A percentile compares a stretch with the other conserved stretches of the same genome.
phyloP scores from a whole-genome alignment of 2,329 filamentous ascomycete genomes.

The Fusarium sp. region DNA sequence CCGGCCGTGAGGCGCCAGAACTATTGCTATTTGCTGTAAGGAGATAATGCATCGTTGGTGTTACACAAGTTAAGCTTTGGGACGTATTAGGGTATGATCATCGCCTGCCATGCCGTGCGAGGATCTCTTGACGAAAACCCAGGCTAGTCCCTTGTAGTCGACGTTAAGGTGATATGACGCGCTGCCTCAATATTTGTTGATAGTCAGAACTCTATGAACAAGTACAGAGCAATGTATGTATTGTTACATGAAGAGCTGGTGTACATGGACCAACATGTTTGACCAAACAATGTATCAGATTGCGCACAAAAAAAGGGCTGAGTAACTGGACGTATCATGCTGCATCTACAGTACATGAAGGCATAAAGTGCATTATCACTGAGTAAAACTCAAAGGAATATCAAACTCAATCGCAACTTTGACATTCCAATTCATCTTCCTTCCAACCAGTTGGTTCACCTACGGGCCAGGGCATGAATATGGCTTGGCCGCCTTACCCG shows the following conservation, averaged over 20 bases:
- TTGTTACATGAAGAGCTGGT: background rate
- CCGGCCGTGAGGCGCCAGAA: slow-evolving; percentile 6
- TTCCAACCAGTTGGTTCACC: slow-evolving; percentile 41
- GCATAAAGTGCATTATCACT: background rate
- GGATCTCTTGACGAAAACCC: slow-evolving; percentile 18
- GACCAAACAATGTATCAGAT: background rate
- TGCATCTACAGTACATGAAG: slow-evolving; percentile 1
- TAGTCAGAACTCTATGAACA: background rate
- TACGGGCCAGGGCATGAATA: slow-evolving; percentile 26
- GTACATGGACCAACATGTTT: background rate
- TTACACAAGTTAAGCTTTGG: slow-evolving; percentile 34
- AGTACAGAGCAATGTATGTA: background rate
- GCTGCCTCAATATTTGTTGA: background rate
- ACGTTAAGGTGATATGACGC: slow-evolving; percentile 12
- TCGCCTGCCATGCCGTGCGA: slow-evolving; percentile 12
- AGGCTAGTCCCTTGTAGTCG: slow-evolving; percentile 9
- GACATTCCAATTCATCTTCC: slow-evolving; percentile 38
- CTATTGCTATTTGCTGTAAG: slow-evolving; percentile 6
- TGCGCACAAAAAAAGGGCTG: background rate
- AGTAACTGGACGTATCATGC: background rate
- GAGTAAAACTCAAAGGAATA: slow-evolving; percentile 11
- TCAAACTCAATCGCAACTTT: slow-evolving; percentile 20
- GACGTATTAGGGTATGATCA: slow-evolving; percentile 29
- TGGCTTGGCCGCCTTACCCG: slow-evolving; percentile 37
- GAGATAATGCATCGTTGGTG: slow-evolving; percentile 6